Evolutionary conservation across 306 rosid species (phyloP), one percentile per base, ranked within the genome.

Genomic region (Acacia melanoxylon): DNA sequence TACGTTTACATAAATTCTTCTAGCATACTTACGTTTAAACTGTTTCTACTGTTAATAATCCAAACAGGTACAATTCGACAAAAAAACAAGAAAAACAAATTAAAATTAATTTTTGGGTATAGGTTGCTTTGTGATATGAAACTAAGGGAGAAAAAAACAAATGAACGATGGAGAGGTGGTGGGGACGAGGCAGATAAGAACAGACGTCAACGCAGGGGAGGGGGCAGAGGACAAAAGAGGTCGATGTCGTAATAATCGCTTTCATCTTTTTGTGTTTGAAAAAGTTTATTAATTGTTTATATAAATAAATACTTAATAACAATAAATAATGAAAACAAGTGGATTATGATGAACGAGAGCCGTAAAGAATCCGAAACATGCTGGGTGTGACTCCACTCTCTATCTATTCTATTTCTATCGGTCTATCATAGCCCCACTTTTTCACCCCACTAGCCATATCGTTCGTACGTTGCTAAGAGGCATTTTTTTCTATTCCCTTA

Each of bases 361-460:
- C 77, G 77, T 72, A 56, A 48, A 37, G 77, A 72, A 72, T 72
- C 77, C 9, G 77, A 72, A 72, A 72, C 62, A 31, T 72, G 77
- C 42, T 48, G 61, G 10, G 25, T 48, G 22, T 16, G 77, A 45
- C 76, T 72, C 77, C 77, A 48, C 61, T 72, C 62, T 48, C 25
- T 10, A 4, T 72, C 24, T 61, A 4, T 61, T 4, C 33, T 11
- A 61, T 4, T 61, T 4, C 33, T 11, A 61, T 25, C 63, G 63
- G 35, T 24, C 67, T 61, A 24, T 61, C 35, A 2, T 9, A 8
- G 63, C 77, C 33, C 27, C 44, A 16, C 77, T 49, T 49, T 72
- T 22, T 6, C 29, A 22, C 56, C 10, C 75, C 75, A 42, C 35
- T 44, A 22, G 3, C 52, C 0, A 25, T 4, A 40, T 62, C 15